phyloP scores from a whole-genome alignment of 108 stramenopile genomes.

The Conticribra weissflogii region DNA sequence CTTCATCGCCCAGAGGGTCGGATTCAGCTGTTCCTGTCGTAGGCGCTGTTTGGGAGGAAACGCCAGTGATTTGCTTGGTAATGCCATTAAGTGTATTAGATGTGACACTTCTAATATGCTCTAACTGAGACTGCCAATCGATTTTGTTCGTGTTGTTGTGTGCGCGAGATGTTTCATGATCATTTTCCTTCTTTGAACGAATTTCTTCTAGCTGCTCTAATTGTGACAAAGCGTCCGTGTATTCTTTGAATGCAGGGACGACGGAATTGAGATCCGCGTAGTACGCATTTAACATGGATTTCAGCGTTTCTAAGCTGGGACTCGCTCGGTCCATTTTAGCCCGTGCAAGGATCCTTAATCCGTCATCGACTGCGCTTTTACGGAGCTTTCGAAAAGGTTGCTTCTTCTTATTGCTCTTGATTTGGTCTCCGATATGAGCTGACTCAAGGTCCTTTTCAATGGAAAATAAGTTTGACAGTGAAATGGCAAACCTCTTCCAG shows the following conservation, averaged over 20 bases:
- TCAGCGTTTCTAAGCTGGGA: slow-evolving; percentile 53
- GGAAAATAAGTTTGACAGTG: slow-evolving; percentile 74
- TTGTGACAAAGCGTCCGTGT: slow-evolving; percentile 56
- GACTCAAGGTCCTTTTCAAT: slow-evolving; percentile 82
- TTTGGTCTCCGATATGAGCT: slow-evolving; percentile 51
- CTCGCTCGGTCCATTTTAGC: slow-evolving; percentile 70
- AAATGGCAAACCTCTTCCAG: slow-evolving; percentile 78
- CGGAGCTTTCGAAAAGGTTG: slow-evolving; percentile 75
- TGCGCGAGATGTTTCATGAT: slow-evolving; percentile 2
- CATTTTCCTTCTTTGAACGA: slow-evolving; percentile 12
- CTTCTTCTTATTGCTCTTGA: slow-evolving; percentile 59
- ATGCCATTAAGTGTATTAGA: slow-evolving; percentile 2
- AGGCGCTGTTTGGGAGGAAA: background rate
- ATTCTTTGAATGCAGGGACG: slow-evolving; percentile 67
- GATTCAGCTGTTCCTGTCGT: slow-evolving; percentile 23
- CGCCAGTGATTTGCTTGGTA: slow-evolving; percentile 16
- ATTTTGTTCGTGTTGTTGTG: slow-evolving; percentile 6
- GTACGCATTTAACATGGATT: slow-evolving; percentile 66
- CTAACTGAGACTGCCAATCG: slow-evolving; percentile 32
- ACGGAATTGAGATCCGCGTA: slow-evolving; percentile 78
- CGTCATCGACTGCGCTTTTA: slow-evolving; percentile 69
- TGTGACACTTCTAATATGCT: slow-evolving; percentile 23
- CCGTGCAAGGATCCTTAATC: slow-evolving; percentile 60
- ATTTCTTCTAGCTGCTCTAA: slow-evolving; percentile 40
- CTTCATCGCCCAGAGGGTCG: slow-evolving; percentile 24